A percentile compares a stretch with the other conserved stretches of the same genome.
Evolutionary conservation across 1,139 yeast species (phyloP).

Genomic region (Kodamaea ohmeri): DNA sequence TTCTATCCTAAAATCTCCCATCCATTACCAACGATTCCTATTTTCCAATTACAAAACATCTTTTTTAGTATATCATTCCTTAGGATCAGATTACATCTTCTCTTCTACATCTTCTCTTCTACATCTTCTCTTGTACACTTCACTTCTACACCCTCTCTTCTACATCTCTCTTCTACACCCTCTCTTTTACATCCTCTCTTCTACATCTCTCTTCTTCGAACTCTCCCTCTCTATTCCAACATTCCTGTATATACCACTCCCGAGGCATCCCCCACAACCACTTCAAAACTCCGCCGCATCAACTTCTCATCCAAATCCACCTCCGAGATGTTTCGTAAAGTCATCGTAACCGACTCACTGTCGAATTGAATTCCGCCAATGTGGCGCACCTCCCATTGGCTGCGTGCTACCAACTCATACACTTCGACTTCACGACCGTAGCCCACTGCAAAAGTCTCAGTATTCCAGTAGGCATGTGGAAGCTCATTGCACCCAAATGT

Average conservation of each 20-base stretch:
- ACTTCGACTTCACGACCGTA: conserved; percentile 22
- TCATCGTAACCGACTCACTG: conserved; percentile 11
- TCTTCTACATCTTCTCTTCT: too few species aligned
- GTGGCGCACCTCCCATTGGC: conserved; percentile 13
- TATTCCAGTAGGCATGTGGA: conserved; percentile 40
- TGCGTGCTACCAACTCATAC: conserved; percentile 25
- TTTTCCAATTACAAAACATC: too few species aligned
- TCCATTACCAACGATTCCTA: too few species aligned
- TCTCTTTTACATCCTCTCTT: not conserved
- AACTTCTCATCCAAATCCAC: conserved; percentile 38
- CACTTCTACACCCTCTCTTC: too few species aligned
- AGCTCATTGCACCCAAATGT: conserved; percentile 35
- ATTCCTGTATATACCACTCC: conserved; percentile 33
- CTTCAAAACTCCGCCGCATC: conserved; percentile 30
- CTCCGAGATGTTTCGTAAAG: conserved; percentile 31
- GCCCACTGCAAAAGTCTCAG: conserved; percentile 33
- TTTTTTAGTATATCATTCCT: too few species aligned
- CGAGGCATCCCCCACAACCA: conserved; percentile 39
- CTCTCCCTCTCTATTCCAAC: not conserved
- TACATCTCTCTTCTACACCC: too few species aligned
- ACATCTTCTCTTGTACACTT: too few species aligned
- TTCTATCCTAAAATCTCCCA: too few species aligned
- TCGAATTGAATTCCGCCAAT: not conserved
- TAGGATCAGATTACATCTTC: too few species aligned
- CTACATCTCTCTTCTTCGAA: not conserved